Percentiles rank a stretch among this genome's conserved stretches.
These are phyloP conservation scores for Chlamydomonas schloesseri DNA, from an alignment of 139 green algal genomes.

Conservation along the genomic window DNA sequence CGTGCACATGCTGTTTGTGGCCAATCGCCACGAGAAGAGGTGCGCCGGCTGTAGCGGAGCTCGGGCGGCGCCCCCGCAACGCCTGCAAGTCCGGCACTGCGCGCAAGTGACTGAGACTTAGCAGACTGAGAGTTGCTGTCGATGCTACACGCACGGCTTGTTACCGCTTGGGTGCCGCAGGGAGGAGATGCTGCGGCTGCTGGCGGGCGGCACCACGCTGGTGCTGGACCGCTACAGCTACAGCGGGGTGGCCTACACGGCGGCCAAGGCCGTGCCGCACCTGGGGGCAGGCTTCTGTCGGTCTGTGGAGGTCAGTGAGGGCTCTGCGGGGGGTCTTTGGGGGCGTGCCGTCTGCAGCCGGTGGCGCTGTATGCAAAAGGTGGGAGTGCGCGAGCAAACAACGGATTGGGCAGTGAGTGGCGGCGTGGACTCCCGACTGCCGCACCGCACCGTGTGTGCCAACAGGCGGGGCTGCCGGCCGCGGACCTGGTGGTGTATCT, in stretches of 20 bases:
- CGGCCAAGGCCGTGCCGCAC: slow-evolving; percentile 80
- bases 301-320: slow-evolving; percentile 50
- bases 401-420: too few species aligned
- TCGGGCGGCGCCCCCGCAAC: too few species aligned
- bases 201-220: slow-evolving; percentile 85
- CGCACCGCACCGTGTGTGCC: not conserved
- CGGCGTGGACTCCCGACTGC: too few species aligned
- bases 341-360: not conserved
- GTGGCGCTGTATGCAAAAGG: not conserved
- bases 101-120: too few species aligned
- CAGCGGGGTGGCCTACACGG: slow-evolving; percentile 90
- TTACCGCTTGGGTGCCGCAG: too few species aligned
- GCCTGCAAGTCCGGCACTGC: too few species aligned
- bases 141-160: too few species aligned
- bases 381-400: not conserved
- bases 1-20: slow-evolving; percentile 95
- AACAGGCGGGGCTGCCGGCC: slow-evolving; percentile 81
- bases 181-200: slow-evolving; percentile 67
- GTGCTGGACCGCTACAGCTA: slow-evolving; percentile 96
- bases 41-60: slow-evolving; percentile 18
- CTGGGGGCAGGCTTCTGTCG: slow-evolving; percentile 60
- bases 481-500: slow-evolving; percentile 93
- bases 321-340: slow-evolving; percentile 51
- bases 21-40: slow-evolving; percentile 96
- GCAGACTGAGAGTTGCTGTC: too few species aligned